Evolutionary conservation across 768 basidiomycete species (phyloP), one percentile per base, ranked within the genome.

Genomic region (Calocybe indica): DNA sequence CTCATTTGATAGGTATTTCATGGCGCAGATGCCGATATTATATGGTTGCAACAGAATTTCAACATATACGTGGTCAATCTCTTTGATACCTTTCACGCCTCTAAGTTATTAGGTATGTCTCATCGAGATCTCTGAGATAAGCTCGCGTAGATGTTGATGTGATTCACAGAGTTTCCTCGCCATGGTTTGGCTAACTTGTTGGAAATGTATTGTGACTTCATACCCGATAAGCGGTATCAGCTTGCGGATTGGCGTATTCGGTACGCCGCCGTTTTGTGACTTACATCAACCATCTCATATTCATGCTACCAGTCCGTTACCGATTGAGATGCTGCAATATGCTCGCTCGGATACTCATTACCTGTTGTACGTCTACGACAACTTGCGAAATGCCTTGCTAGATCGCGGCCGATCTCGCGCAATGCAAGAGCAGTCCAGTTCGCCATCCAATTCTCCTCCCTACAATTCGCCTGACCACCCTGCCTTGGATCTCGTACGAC

Each of bases 71-170:
- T 98, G 45, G 93, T 99, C 51, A 90, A 92, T 48, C 67, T 98
- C n/a, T 98, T 99, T 61, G 95, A 99, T 60, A 98, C 96, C 0
- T 97, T 82, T 62, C 92, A 98, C 55, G 95, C 94, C 1, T 92
- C 94, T 0, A 89, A 87, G 58, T 68, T 88, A 1, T 71, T 98
- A 43, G 83, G 88, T 88, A 58, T 28, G 44, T 51, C 37, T 55
- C 14, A 35, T 14, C 43, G 42, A 7, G 30, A 5, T n/a, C 14
- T 12, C 15, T 29, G 11, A 37, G 11, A 11, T 37, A 14, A 14
- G 11, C 11, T 37, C 36, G 11, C 14, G 14, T 8, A 11, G 13
- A 30, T 13, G 28, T 22, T 44, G 12, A 8, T 51, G n/a, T 48
- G 29, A 14, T 6, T 30, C 29, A 5, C 49, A 90, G 94, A 88